Evolutionary conservation across 2,329 filamentous ascomycete species (phyloP).

Genomic region (Ophiosphaerella herpotricha): DNA sequence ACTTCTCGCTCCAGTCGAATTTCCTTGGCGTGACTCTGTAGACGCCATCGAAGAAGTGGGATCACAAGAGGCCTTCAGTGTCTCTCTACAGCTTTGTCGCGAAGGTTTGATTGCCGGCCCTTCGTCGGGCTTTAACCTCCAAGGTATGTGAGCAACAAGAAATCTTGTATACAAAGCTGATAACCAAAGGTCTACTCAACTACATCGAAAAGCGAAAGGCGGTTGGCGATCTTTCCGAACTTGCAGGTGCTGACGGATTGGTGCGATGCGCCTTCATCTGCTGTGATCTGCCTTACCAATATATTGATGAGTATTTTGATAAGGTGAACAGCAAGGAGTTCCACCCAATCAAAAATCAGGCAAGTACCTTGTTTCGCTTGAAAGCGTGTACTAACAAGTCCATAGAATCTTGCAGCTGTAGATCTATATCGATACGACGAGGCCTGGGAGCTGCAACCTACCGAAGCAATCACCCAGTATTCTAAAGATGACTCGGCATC

Average conservation of each 20-base stretch:
- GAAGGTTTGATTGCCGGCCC: slow-evolving; percentile 65
- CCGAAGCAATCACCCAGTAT: slow-evolving; percentile 14
- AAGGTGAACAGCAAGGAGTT: slow-evolving; percentile 52
- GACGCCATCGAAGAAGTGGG: slow-evolving; percentile 63
- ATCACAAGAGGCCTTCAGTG: slow-evolving; percentile 58
- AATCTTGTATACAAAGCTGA: neutral
- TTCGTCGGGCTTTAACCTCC: slow-evolving; percentile 63
- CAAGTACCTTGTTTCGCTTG: neutral
- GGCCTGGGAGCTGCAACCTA: slow-evolving; percentile 23
- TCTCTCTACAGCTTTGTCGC: slow-evolving; percentile 60
- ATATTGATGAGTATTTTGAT: slow-evolving; percentile 64
- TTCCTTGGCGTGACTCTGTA: slow-evolving; percentile 62
- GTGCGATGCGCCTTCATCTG: slow-evolving; percentile 56
- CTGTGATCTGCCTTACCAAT: slow-evolving; percentile 68
- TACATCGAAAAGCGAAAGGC: slow-evolving; percentile 17
- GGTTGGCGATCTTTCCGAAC: slow-evolving; percentile 12
- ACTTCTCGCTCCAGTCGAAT: slow-evolving; percentile 58
- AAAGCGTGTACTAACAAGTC: neutral
- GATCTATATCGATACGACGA: slow-evolving; percentile 29
- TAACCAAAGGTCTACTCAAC: slow-evolving; percentile 17
- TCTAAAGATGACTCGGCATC: neutral
- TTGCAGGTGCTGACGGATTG: slow-evolving; percentile 11
- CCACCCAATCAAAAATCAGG: slow-evolving; percentile 21
- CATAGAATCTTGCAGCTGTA: slow-evolving; percentile 20
- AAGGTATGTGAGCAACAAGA: slow-evolving; percentile 43